Evolutionary conservation across 192 early-diverging fungal genomes (phyloP).

Genomic region (Haplosporangium gracile): DNA sequence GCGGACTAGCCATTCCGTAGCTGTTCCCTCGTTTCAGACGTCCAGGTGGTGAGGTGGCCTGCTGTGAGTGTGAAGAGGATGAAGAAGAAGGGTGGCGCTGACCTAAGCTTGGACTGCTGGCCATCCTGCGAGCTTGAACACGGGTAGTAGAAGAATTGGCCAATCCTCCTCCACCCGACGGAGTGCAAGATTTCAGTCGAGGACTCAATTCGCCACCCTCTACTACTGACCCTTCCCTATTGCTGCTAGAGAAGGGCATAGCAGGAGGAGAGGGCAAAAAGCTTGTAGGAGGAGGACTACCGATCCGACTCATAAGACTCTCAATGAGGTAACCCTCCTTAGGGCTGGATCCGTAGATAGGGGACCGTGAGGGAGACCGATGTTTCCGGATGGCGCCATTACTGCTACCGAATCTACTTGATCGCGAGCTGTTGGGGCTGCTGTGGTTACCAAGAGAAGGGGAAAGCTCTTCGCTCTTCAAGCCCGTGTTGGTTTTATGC

Average conservation of each 20-base stretch:
- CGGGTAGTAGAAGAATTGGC: not conserved
- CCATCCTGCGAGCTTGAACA: constrained; percentile 29
- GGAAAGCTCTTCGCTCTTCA: constrained; percentile 31
- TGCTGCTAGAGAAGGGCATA: not conserved
- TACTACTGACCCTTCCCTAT: not conserved
- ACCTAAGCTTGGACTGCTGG: constrained; percentile 40
- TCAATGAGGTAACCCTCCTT: constrained; percentile 32
- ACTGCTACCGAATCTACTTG: constrained; percentile 12
- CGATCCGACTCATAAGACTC: constrained; percentile 52
- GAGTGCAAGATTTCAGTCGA: not conserved
- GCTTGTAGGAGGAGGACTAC: constrained; percentile 29
- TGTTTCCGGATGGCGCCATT: not conserved
- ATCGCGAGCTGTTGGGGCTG: not conserved
- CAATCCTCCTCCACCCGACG: not conserved
- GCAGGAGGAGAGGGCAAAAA: not conserved
- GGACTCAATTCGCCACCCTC: not conserved
- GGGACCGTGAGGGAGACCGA: constrained; percentile 29
- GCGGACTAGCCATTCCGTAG: not conserved
- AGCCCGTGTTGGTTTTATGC: not conserved
- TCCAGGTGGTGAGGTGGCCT: not conserved
- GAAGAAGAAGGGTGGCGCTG: not conserved
- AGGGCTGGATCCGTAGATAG: constrained; percentile 21
- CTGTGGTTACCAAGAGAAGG: not conserved
- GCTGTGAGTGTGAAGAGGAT: constrained; percentile 1
- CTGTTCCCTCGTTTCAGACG: not conserved